Base-by-base conservation (phyloP, 148 eudicot species). In the Silene conica region DNA sequence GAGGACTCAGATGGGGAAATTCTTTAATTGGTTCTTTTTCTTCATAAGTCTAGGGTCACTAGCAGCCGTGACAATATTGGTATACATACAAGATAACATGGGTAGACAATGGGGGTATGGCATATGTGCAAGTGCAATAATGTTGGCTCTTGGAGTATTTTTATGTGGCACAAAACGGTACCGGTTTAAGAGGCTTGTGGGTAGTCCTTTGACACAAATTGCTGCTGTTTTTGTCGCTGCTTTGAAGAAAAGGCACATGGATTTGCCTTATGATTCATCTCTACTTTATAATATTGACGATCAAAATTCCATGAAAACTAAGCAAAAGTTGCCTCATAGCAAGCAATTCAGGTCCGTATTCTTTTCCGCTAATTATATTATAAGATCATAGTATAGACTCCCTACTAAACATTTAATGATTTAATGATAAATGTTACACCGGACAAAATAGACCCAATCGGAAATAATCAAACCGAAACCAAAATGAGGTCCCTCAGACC, bases 21-120 rank as follows among this genome's bases (percentile, higher is more conserved):
- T 89, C 81, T 89, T 89, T 83, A 85, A 80, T 73, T 87, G 93
- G 90, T 89, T 87, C 82, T 87, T 80, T 79, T 87, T 87, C 84
- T 80, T 82, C 81, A 87, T 87, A 74, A 87, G 82, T 73, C 13
- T 84, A 15, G 89, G 89, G 26, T 83, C 89, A 6, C 79, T 87
- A 7, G 50, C 62, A 12, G 89, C 89, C 8, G 89, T 87, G 65
- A 84, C 89, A 5, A 57, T 87, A 3, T 75, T 87, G 50, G 89
- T 87, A 1, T 87, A 87, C 80, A 84, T 87, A 19, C 87, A 87
- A 69, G 89, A 87, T 56, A 74, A 84, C 11, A 38, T 87, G 63
- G 87, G 89, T 0, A 48, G 89, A 21, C 74, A 80, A 20, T 87
- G 83, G 89, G 89, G 87, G 21, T 87, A 87, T 67, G 89, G 89